A percentile compares a stretch with the other conserved stretches of the same genome.
Conservation (phyloP, 73 alveolate genomes). For the Diophrys appendiculata region DNA sequence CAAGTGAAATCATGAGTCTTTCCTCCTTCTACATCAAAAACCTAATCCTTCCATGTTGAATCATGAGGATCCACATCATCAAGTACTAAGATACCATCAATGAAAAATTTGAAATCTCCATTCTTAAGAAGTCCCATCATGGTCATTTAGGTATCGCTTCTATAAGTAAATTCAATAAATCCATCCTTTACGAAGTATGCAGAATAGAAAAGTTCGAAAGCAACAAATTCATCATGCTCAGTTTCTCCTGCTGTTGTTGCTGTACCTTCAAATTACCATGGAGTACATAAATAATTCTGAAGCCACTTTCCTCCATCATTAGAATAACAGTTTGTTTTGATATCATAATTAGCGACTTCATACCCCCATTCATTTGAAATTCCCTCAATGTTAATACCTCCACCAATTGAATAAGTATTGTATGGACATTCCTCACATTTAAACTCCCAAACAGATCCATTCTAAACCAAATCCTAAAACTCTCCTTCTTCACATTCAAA, state of each 20-base stretch:
- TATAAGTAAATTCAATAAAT: too few species aligned
- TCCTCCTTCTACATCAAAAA: conserved; percentile 11
- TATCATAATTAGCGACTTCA: neutral
- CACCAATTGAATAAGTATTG: conserved; percentile 43
- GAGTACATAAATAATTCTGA: conserved; percentile 15
- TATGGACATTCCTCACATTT: conserved; percentile 27
- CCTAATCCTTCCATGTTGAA: conserved; percentile 20
- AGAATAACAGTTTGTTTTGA: too few species aligned
- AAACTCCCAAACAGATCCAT: conserved; percentile 3
- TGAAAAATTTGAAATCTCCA: neutral
- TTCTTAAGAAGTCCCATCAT: too few species aligned
- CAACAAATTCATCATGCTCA: too few species aligned
- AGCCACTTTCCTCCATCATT: conserved; percentile 20
- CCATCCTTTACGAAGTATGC: too few species aligned
- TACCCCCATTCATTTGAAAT: conserved; percentile 27
- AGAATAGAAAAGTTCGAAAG: too few species aligned
- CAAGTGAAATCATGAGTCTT: neutral
- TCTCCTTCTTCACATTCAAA: conserved; percentile 36
- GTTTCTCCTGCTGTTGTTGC: too few species aligned
- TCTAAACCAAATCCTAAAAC: neutral
- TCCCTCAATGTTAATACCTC: conserved; percentile 38
- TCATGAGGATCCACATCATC: conserved; percentile 2
- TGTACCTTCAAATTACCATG: conserved; percentile 23
- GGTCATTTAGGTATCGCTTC: too few species aligned
- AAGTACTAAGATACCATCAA: neutral